These are phyloP conservation scores for Polytrichum formosum DNA, from an alignment of 225 moss, liverwort and hornwort genomes.

Conservation along the genomic window DNA sequence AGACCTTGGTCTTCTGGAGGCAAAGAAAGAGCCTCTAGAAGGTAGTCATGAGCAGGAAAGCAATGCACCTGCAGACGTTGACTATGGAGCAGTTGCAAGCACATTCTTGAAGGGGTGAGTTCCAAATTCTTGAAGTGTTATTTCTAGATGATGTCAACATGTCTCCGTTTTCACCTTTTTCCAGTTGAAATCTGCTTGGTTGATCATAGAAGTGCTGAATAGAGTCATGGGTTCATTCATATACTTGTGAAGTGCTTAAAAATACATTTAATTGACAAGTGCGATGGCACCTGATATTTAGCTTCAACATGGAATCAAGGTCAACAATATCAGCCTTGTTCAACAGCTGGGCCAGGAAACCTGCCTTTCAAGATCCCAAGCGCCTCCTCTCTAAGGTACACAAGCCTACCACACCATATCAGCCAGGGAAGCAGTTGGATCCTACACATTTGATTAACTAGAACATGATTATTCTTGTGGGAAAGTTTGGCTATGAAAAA, in stretches of 20 bases:
- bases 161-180: too few relatives aligned
- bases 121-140: not conserved
- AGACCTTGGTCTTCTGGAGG: slow-evolving; percentile 15
- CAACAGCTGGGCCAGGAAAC: slow-evolving; percentile 91
- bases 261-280: not conserved
- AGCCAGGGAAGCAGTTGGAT: too few relatives aligned
- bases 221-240: too few relatives aligned
- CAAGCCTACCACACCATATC: not conserved
- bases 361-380: slow-evolving; percentile 80
- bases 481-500: too few relatives aligned
- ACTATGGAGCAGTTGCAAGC: slow-evolving; percentile 37
- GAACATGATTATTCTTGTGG: too few relatives aligned
- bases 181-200: too few relatives aligned
- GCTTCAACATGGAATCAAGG: slow-evolving; percentile 74
- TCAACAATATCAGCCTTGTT: slow-evolving; percentile 79
- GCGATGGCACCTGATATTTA: slow-evolving; percentile 13
- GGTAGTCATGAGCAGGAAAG: slow-evolving; percentile 11
- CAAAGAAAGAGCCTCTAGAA: not conserved
- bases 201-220: too few relatives aligned
- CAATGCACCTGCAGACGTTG: slow-evolving; percentile 9
- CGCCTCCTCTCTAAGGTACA: slow-evolving; percentile 82
- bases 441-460: too few relatives aligned
- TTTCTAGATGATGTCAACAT: too few relatives aligned
- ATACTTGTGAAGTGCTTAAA: too few relatives aligned
- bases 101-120: slow-evolving; percentile 57